phyloP scores from a whole-genome alignment of 495 filamentous ascomycete genomes.

The Hyaloscypha variabilis region DNA sequence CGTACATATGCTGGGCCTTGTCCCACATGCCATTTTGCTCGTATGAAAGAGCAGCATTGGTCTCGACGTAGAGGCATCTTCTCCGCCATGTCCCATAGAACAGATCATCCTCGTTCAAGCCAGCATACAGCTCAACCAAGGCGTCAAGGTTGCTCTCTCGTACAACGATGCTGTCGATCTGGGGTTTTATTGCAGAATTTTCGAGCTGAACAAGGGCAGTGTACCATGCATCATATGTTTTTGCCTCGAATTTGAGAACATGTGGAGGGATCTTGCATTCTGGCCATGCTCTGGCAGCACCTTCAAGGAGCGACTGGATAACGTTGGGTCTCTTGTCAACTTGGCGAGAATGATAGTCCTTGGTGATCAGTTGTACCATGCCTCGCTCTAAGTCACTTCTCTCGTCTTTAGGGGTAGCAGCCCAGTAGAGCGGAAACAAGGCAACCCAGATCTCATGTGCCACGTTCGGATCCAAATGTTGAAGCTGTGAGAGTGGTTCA shows the following conservation, averaged over 20 bases:
- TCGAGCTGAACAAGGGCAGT: constrained; percentile 84
- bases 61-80: constrained; percentile 92
- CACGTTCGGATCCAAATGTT: constrained; percentile 81
- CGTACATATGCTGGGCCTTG: constrained; percentile 94
- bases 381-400: constrained; percentile 89
- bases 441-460: constrained; percentile 88
- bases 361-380: constrained; percentile 81
- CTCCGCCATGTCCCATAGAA: constrained; percentile 98
- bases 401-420: constrained; percentile 82
- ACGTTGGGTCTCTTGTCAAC: constrained; percentile 94
- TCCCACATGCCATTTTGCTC: constrained; percentile 99
- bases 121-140: constrained; percentile 84
- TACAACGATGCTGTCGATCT: constrained; percentile 79
- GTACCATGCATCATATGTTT: constrained; percentile 95
- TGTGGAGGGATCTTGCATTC: constrained; percentile 92
- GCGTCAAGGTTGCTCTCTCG: constrained; percentile 95
- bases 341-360: constrained; percentile 92
- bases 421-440: constrained; percentile 93
- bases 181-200: constrained; percentile 77
- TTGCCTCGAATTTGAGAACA: constrained; percentile 89
- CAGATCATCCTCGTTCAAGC: constrained; percentile 90
- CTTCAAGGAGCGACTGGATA: constrained; percentile 85
- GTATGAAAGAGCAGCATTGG: constrained; percentile 93
- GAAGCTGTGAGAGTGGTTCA: constrained; percentile 90
- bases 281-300: constrained; percentile 77